Evolutionary conservation across 345 rosid species (phyloP), one percentile per base, ranked within the genome.

Genomic region (Arabis hirsuta): DNA sequence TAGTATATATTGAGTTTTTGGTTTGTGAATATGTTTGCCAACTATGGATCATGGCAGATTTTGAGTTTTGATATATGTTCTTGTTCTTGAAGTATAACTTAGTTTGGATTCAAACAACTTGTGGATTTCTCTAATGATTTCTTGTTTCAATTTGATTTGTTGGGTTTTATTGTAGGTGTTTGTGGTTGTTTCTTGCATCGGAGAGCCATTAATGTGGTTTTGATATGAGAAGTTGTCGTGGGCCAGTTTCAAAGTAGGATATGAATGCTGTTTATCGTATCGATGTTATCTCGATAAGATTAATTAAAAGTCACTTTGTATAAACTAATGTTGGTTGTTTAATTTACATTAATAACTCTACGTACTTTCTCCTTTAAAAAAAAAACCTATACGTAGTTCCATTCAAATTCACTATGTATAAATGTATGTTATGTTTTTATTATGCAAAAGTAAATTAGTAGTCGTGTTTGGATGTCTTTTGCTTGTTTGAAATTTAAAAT

Each of bases 121-220:
- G 24, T 45, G 24, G 14, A 19, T 12, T 27, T 52, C n/a, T 53
- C 45, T 53, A 45, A 36, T 11, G 7, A n/a, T 10, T 13, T 2
- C 7, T 34, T 19, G 34, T 34, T 63, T 45, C 22, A 51, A 1
- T 32, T 62, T 62, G 7, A 44, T 54, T 41, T 54, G 31, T n/a
- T n/a, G n/a, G n/a, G n/a, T 62, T 52, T 45, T 46, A 51, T 32
- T 55, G 65, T 22, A 64, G 65, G 32, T 73, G 41, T 9, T 64
- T 34, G 41, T 34, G 31, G 19, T 55, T 53, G 41, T 43, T 55
- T 46, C 50, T 55, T 55, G 41, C 51, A 24, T 45, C 20, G 29
- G 34, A 32, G 20, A 16, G 20, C 3, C 41, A 64, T 46, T 46
- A 64, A 46, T 46, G 71, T 26, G 55, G 55, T 64, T 63, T 63